Base-by-base conservation (phyloP, 352 stramenopile genomes). In the Globisporangium viniferum region DNA sequence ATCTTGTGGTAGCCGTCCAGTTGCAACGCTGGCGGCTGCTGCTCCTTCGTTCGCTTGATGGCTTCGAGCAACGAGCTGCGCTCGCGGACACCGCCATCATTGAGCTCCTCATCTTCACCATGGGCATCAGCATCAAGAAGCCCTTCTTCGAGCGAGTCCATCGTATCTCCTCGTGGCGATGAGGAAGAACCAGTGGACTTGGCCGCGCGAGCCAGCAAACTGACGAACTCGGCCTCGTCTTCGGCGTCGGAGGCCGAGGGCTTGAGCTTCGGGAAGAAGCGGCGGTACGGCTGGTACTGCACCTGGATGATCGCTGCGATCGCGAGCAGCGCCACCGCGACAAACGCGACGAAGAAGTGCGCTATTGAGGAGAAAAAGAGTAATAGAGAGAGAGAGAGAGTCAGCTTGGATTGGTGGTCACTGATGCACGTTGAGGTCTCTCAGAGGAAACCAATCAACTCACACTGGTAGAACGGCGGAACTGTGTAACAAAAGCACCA, bases 1-100 rank as follows among this genome's bases (percentile, higher is more conserved):
- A 82, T 82, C 55, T 78, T 71, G 27, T 76, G 70, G 66, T 81
- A 81, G 1, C 66, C 73, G 14, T 79, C 67, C 3, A 79, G 51
- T 7, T 72, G 59, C 22, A 49, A 55, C 3, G 22, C 44, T 15
- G 71, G 20, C 41, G 70, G 35, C 54, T 68, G 44, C 44, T 75
- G 44, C 62, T 75, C 71, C 46, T 81, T 79, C 0, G 61, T 73
- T 27, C 66, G 68, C 35, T 69, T 73, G 62, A 81, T 81, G 10
- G 67, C 66, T 22, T 78, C 73, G 1, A 81, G 59, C 27, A 81
- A 61, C 36, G 70, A 71, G 59, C 44, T 71, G 36, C 22, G 66
- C 1, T 39, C 29, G 2, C 27, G 22, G 27, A 33, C 49, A 49
- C 24, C 5, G 2, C 39, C 27, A 8, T 1, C 24, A 3, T 27